Base-by-base conservation (phyloP, 176 grass and related monocot genomes). In the Dendrocalamus sinicus region DNA sequence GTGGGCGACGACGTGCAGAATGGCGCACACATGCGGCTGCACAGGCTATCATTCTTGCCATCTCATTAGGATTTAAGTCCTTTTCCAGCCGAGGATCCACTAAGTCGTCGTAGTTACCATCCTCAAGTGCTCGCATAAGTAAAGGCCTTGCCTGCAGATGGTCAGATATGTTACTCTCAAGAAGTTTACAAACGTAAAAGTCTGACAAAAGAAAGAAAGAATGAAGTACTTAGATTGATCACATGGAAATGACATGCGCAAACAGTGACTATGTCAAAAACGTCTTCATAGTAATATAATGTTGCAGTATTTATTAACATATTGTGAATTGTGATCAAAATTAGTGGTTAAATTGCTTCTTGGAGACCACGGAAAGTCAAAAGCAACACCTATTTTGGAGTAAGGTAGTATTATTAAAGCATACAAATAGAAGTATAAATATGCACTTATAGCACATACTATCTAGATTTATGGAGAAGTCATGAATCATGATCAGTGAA, bases 11-110 rank as follows among this genome's bases (percentile, higher is more conserved):
- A n/a, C 89, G 89, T 85, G 96, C 93, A 74, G 93, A 92, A 89
- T 98, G 93, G 66, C 96, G 93, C 12, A 98, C 93, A 73, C 96
- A 98, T 84, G 96, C 96, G 73, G 93, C 93, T 8, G 93, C 93
- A 84, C 94, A 93, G 14, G 93, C 93, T 84, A 98, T 94, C 96
- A 96, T 94, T 75, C 91, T 87, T 57, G 90, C 90, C 44, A 99
- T 94, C 84, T 99, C 94, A 78, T 89, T 84, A 40, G 88, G 78
- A 83, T 69, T 96, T 73, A 91, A 94, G 80, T 99, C 86, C 81
- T 84, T 96, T 14, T 66, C 81, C 39, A 99, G 78, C 35, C 75
- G 82, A 81, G 81, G 59, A 89, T 99, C 96, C 72, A 99, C 94
- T 37, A 99, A 77, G 9, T 28, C 26, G 24, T 96, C 85, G 9